Conservation (phyloP, 2,329 filamentous ascomycete species). For the Fusarium illudens region DNA sequence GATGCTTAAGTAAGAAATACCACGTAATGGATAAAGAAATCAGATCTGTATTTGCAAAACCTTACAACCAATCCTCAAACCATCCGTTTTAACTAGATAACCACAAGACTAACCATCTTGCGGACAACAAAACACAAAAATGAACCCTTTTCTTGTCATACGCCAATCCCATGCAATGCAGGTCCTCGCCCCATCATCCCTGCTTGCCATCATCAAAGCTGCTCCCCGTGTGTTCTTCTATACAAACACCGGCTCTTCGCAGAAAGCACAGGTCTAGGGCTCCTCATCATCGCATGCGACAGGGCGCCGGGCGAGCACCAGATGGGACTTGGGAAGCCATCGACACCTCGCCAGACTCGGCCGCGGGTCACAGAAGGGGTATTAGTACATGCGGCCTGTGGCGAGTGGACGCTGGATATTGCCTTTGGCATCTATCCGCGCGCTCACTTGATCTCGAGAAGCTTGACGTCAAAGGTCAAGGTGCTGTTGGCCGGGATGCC, state of each 20-base stretch:
- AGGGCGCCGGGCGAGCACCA: conserved; percentile 35
- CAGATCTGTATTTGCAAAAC: conserved; percentile 35
- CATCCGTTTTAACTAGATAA: conserved; percentile 20
- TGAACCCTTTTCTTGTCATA: conserved; percentile 48
- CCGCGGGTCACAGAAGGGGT: conserved; percentile 30
- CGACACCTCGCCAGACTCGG: conserved; percentile 13
- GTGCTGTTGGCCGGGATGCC: conserved; percentile 93
- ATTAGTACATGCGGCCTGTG: conserved; percentile 37
- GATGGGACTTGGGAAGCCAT: conserved; percentile 27
- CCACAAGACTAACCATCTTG: conserved; percentile 9
- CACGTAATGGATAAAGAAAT: conserved; percentile 11
- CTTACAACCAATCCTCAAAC: conserved; percentile 30
- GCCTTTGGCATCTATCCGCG: conserved; percentile 3
- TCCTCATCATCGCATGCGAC: conserved; percentile 51
- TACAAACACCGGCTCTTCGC: conserved; percentile 25
- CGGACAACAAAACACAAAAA: conserved; percentile 32
- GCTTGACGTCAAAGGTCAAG: conserved; percentile 90
- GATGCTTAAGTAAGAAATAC: background rate
- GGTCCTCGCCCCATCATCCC: conserved; percentile 61
- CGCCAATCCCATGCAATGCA: conserved; percentile 61
- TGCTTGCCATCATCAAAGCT: conserved; percentile 36
- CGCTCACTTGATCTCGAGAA: conserved; percentile 81
- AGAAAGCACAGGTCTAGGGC: conserved; percentile 58
- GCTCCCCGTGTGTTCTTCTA: conserved; percentile 23
- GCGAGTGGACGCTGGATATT: conserved; percentile 19